Evolutionary conservation across 257 asterid genomes (phyloP).

Genomic region (Primulina huaijiensis): DNA sequence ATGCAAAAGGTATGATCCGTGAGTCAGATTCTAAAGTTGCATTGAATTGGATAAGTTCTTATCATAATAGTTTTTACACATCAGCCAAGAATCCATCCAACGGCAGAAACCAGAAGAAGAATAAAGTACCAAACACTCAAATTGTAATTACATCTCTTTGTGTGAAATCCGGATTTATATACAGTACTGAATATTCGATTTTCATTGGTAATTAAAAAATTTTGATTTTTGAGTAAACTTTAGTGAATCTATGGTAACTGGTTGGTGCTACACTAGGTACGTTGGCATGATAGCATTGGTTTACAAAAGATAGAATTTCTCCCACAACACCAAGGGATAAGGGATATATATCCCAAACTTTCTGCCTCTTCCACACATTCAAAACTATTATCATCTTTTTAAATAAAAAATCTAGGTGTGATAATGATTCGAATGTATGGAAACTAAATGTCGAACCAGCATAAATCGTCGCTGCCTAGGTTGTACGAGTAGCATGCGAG

Average conservation of each 20-base stretch:
- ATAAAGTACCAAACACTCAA: not conserved
- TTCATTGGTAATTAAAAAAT: not conserved
- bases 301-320: slow-evolving; percentile 14
- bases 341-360: slow-evolving; percentile 25
- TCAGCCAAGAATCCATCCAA: slow-evolving; percentile 27
- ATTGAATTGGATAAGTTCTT: slow-evolving; percentile 31
- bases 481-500: not conserved
- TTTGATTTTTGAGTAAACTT: not conserved
- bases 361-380: slow-evolving; percentile 8
- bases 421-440: slow-evolving; percentile 9
- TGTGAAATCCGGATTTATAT: no score
- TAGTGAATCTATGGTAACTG: not conserved
- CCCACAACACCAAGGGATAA: not conserved
- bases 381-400: not conserved
- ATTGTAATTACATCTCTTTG: not conserved
- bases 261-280: not conserved
- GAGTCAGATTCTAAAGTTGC: not conserved
- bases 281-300: not conserved
- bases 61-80: slow-evolving; percentile 26
- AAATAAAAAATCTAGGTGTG: not conserved
- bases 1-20: not conserved
- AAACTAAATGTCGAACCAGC: not conserved
- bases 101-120: not conserved
- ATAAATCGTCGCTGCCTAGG: not conserved
- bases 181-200: not conserved